Base-by-base conservation (phyloP, 768 basidiomycete species). In the Podaxis pistillaris region DNA sequence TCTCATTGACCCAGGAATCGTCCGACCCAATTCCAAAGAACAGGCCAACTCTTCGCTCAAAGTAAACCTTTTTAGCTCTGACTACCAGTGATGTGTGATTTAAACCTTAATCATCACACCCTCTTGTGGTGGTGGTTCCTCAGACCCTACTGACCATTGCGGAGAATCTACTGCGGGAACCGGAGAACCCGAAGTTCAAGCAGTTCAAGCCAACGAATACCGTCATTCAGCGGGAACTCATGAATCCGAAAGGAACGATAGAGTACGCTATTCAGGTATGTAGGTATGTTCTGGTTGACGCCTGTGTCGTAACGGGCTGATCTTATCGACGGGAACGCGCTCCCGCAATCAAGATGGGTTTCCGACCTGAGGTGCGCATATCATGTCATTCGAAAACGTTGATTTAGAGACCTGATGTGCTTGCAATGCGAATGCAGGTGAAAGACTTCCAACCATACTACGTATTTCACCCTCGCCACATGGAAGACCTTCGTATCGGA, bases 241-340 rank as follows among this genome's bases (percentile, higher is more conserved):
- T 94, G 15, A 83, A 91, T 44, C 85, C 86, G 13, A 84, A 88
- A 76, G 90, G 92, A 2, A 81, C 89, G 0, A 75, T 94, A 41
- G 92, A 94, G 71, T 94, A 90, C 75, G 91, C 89, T 0, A 79
- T 91, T 46, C 90, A 84, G 68, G 92, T 91, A 30, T 73, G 89
- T 80, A 84, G 68, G 92, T 91, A 33, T 73, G 89, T 80, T 56
- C n/a, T 65, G 19, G 22, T 55, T 58, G 28, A 56, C 13, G 53
- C 33, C 58, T 46, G 56, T 57, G 30, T 55, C 61, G 47, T 56
- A 56, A 56, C 52, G 53, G 22, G 47, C 66, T 56, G 68, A 65
- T 58, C 50, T 59, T 50, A 62, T 64, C 50, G 47, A 52, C 49
- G 30, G 28, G 19, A 30, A 60, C 63, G 7, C 5, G 19, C 49